phyloP scores from a whole-genome alignment of 2,329 filamentous ascomycete genomes.

The Venturia aucupariae region DNA sequence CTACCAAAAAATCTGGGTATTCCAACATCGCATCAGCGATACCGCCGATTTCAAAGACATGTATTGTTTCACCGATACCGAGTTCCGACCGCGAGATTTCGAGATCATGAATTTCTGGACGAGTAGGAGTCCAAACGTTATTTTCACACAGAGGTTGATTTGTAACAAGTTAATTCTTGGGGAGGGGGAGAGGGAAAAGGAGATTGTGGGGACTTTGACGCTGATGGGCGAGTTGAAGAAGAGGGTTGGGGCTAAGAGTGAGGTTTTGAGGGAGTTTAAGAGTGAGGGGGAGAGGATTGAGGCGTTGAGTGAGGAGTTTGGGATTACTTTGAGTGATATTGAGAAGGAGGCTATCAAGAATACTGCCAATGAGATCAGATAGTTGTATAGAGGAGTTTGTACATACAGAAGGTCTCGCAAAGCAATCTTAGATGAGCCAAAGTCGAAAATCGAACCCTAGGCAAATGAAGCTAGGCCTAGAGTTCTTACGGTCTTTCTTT shows the following conservation, averaged over 20 bases:
- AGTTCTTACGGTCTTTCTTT: too few species aligned
- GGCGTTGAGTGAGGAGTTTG: slow-evolving; percentile 36
- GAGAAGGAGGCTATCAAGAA: slow-evolving; percentile 32
- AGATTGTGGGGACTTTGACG: slow-evolving; percentile 29
- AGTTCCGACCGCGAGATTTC: slow-evolving; percentile 55
- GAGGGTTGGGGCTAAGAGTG: slow-evolving; percentile 35
- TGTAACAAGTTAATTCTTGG: slow-evolving; percentile 46
- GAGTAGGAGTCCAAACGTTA: slow-evolving; percentile 38
- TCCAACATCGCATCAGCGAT: slow-evolving; percentile 26
- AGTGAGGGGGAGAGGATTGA: slow-evolving; percentile 35
- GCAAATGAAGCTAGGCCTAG: too few species aligned
- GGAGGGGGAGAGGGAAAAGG: slow-evolving; percentile 17
- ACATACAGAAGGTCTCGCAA: too few species aligned
- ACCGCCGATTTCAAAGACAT: slow-evolving; percentile 47
- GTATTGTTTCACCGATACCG: slow-evolving; percentile 58
- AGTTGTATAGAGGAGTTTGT: too few species aligned
- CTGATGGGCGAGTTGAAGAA: slow-evolving; percentile 37
- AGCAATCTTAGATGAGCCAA: too few species aligned
- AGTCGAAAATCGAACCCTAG: too few species aligned
- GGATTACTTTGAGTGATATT: slow-evolving; percentile 30
- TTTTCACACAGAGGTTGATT: slow-evolving; percentile 47
- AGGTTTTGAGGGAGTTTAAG: slow-evolving; percentile 30
- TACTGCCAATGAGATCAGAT: slow-evolving; percentile 26
- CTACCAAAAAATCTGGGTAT: slow-evolving; percentile 36
- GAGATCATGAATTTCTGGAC: slow-evolving; percentile 50